These are phyloP conservation scores for Coffea humblotiana DNA, from an alignment of 305 asterid species.

Conservation along the genomic window DNA sequence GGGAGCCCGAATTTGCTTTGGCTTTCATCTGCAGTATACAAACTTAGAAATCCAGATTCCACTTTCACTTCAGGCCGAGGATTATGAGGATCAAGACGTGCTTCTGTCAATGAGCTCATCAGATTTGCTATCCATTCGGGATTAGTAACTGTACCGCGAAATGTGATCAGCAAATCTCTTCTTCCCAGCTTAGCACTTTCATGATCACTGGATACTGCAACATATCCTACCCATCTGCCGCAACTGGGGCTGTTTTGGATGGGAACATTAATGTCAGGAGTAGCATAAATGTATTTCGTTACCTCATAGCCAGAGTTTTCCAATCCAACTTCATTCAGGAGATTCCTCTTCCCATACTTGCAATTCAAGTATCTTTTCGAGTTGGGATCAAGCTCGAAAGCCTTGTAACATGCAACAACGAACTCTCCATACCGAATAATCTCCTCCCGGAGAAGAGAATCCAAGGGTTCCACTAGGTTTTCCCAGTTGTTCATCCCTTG, in stretches of 20 bases:
- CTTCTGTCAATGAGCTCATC: conserved; percentile 54
- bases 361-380: conserved; percentile 59
- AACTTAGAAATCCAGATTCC: conserved; percentile 56
- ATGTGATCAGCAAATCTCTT: conserved; percentile 54
- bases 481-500: conserved; percentile 64
- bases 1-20: conserved; percentile 41
- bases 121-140: conserved; percentile 60
- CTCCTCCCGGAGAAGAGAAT: conserved; percentile 51
- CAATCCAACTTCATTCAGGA: conserved; percentile 45
- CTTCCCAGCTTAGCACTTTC: conserved; percentile 40
- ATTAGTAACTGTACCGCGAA: conserved; percentile 56
- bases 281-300: conserved; percentile 58
- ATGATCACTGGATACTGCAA: conserved; percentile 38
- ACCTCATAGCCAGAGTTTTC: conserved; percentile 48
- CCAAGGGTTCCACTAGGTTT: conserved; percentile 49
- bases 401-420: conserved; percentile 61
- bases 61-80: conserved; percentile 52
- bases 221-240: conserved; percentile 63
- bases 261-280: conserved; percentile 43
- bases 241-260: conserved; percentile 18
- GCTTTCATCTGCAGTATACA: conserved; percentile 50
- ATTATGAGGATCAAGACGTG: conserved; percentile 51
- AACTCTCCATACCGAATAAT: conserved; percentile 62
- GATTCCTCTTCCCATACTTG: conserved; percentile 46
- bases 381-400: conserved; percentile 53